A percentile compares a stretch with the other conserved stretches of the same genome.
Conservation (phyloP, 257 asterid genomes). For the Anisodus acutangulus region DNA sequence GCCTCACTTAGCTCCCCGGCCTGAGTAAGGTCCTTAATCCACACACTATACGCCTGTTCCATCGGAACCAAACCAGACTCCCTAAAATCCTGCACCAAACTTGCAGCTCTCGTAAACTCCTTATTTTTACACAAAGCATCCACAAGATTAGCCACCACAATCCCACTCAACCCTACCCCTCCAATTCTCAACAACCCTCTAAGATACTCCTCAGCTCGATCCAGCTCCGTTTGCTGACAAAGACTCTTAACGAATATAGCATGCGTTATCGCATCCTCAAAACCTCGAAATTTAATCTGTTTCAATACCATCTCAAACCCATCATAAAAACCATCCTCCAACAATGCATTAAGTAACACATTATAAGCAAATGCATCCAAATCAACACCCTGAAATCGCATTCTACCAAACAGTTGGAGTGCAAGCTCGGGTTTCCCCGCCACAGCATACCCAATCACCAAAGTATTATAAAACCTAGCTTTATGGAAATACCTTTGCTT, state of each 20-base stretch:
- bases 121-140: constrained; percentile 65
- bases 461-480: constrained; percentile 45
- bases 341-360: constrained; percentile 72
- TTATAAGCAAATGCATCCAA: constrained; percentile 65
- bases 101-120: constrained; percentile 61
- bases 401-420: constrained; percentile 69
- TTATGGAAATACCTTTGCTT: constrained; percentile 42
- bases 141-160: constrained; percentile 55
- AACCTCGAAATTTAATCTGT: constrained; percentile 61
- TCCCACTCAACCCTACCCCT: constrained; percentile 42
- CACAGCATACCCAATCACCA: constrained; percentile 78
- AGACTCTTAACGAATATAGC: constrained; percentile 63
- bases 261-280: constrained; percentile 55
- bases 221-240: constrained; percentile 61
- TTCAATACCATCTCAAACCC: constrained; percentile 52
- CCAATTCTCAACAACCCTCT: constrained; percentile 40
- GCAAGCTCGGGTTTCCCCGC: constrained; percentile 77
- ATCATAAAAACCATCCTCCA: constrained; percentile 63
- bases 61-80: constrained; percentile 48
- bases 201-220: constrained; percentile 63
- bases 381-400: constrained; percentile 78
- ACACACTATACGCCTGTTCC: constrained; percentile 64
- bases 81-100: constrained; percentile 57
- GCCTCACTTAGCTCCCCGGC: constrained; percentile 73
- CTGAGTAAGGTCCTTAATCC: constrained; percentile 63